Base-by-base conservation (phyloP, 1,139 yeast genomes). In the Hemisphaericaspora lyxosophila region DNA sequence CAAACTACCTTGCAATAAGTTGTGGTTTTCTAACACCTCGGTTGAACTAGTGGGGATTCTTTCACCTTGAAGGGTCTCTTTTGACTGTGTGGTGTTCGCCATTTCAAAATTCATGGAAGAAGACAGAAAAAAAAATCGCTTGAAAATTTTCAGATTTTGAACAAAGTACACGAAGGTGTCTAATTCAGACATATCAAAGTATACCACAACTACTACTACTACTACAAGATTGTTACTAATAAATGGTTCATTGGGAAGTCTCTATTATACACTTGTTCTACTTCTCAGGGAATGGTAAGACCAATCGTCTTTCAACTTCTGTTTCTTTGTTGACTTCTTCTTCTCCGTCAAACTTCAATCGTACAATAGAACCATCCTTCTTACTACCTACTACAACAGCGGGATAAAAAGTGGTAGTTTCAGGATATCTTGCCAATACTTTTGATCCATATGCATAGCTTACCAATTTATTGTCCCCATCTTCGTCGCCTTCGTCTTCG, bases 291-390 rank as follows among this genome's bases (percentile, higher is more conserved):
- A 72, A 80, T 3, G 95, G 94, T 30, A 90, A 67, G 4, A 90
- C 97, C 42, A 85, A 71, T 41, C 90, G 67, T 47, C 97, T 70
- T 42, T 83, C 89, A 2, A 92, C 97, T 51, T 89, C 96, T 0
- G 97, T 92, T 55, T 90, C 97, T 60, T 92, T 92, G 39, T 87
- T 92, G 2, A 82, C 96, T 54, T 94, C 98, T 54, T 92, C 98
- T 59, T 92, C 99, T 6, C 98, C 99, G 52, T 94, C 98, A 53
- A 94, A 94, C 52, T 80, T 78, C 39, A 94, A 70, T 49, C 87
- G 65, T 47, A 95, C 95, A 18, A 28, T 28, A 13, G 73, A 75
- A 0, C 94, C 89, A 50, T 84, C 92, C 47, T 86, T 73, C 44
- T 79, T 80, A 38, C 79, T 73, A 0, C 95, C 90, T 27, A 82